Evolutionary conservation across 2,329 filamentous ascomycete genomes (phyloP), one percentile per base, ranked within the genome.

Genomic region (Aspergillus persii): DNA sequence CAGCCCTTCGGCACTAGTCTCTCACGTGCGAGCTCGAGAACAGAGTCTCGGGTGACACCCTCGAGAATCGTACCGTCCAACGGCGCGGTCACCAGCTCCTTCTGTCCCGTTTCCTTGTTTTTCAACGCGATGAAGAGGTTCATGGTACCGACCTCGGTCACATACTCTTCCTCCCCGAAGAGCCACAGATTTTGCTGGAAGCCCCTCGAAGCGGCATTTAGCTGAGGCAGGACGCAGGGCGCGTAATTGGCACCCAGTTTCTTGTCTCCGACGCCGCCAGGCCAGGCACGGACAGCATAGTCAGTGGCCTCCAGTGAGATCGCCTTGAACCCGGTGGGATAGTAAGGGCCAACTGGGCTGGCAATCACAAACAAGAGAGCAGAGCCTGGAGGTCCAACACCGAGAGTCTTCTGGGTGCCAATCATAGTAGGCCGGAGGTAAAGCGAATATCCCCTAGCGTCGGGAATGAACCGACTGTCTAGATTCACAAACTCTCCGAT

Each of bases 171-270:
- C 72, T 96, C 89, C 48, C 93, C 93, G 73, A 98, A 99, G 33
- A 99, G 81, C 95, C 95, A 99, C 56, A 99, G 84, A 79, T 98
- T 99, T 82, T 99, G 95, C 80, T 98, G 94, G 84, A 93, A 96
- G 26, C 95, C 95, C 58, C 92, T 87, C 76, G 88, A 90, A 50
- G 92, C 92, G 47, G 95, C 95, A 78, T 96, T 86, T 70, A 95
- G 86, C 80, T 99, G 95, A 18, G 95, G 95, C n/a, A 98, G 82
- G 70, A 99, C 94, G 81, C 95, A 98, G 5, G 95, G 95, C n/a
- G 95, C 95, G 76, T 99, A 99, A 85, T 99, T 99, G 71, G 94
- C 95, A 62, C 95, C 95, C 36, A 99, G 87, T 82, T 99, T 99
- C 86, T 95, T 96, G 82, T 98, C 92, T 69, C 95, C 95, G 33